phyloP scores from a whole-genome alignment of 2,329 filamentous ascomycete species.

The Endothia cerciana region DNA sequence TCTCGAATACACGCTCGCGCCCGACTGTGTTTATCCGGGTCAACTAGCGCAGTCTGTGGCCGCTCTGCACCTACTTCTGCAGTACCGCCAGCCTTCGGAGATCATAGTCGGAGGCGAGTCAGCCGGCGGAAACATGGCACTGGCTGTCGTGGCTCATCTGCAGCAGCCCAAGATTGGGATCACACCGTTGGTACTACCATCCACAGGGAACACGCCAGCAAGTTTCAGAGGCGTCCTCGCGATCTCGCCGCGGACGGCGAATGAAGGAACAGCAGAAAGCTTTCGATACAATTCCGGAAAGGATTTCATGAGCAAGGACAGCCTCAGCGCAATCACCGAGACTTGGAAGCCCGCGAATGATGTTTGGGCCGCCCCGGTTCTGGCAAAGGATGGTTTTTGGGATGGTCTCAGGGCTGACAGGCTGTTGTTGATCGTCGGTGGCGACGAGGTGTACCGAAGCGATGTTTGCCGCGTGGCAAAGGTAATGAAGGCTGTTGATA shows the following conservation, averaged over 20 bases:
- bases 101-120: slow-evolving; percentile 33
- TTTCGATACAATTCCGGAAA: slow-evolving; percentile 30
- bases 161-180: slow-evolving; percentile 30
- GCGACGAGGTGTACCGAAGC: slow-evolving; percentile 30
- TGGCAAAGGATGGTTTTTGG: slow-evolving; percentile 28
- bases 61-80: slow-evolving; percentile 31
- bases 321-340: slow-evolving; percentile 24
- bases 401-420: slow-evolving; percentile 24
- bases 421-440: slow-evolving; percentile 27
- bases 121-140: slow-evolving; percentile 32
- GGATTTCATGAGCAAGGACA: slow-evolving; percentile 30
- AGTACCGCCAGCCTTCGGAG: slow-evolving; percentile 23
- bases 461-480: slow-evolving; percentile 29
- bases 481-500: slow-evolving; percentile 26
- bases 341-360: slow-evolving; percentile 28
- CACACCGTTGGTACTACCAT: slow-evolving; percentile 22
- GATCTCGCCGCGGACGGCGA: slow-evolving; percentile 32
- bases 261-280: slow-evolving; percentile 29
- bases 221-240: slow-evolving; percentile 30
- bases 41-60: slow-evolving; percentile 33
- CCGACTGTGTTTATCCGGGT: slow-evolving; percentile 32
- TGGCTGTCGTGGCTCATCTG: slow-evolving; percentile 32
- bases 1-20: slow-evolving; percentile 33
- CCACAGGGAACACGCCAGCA: not conserved
- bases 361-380: slow-evolving; percentile 31